Conservation (phyloP, 2,329 filamentous ascomycete genomes). For the Leptographium lundbergii region DNA sequence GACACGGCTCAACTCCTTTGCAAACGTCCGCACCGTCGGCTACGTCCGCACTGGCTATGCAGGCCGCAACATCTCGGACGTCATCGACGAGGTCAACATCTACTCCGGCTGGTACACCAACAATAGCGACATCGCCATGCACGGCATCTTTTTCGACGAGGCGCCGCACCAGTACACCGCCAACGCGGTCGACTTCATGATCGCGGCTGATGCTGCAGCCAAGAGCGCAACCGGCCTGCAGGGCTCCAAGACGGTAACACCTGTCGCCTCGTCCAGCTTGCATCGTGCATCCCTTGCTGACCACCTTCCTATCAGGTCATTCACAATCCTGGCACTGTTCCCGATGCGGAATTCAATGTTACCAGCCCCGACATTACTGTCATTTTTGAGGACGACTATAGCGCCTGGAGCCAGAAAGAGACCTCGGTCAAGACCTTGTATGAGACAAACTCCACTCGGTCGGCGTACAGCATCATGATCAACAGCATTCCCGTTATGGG, state of each 20-base stretch:
- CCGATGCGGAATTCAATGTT: neutral
- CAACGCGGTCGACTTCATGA: constrained; percentile 1
- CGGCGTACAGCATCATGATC: constrained; percentile 2
- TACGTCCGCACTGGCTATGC: constrained; percentile 6
- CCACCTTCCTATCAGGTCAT: neutral
- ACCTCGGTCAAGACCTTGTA: neutral
- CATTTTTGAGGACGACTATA: constrained; percentile 2
- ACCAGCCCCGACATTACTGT: constrained; percentile 1
- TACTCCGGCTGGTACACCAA: constrained; percentile 1
- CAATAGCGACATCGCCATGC: neutral
- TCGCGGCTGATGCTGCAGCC: neutral
- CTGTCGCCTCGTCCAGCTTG: neutral
- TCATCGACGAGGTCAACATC: constrained; percentile 2
- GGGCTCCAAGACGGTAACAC: neutral
- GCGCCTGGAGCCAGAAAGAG: neutral
- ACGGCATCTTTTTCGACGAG: constrained; percentile 7
- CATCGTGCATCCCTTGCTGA: neutral
- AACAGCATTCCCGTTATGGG: neutral
- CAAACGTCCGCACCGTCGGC: constrained; percentile 2
- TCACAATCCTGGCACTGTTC: constrained; percentile 4
- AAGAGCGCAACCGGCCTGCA: neutral
- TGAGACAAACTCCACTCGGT: neutral
- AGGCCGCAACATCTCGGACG: constrained; percentile 1
- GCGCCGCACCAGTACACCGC: constrained; percentile 3
- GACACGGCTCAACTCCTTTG: neutral